These are phyloP conservation scores for Canariomyces notabilis DNA, from an alignment of 2,329 filamentous ascomycete species.

Conservation along the genomic window DNA sequence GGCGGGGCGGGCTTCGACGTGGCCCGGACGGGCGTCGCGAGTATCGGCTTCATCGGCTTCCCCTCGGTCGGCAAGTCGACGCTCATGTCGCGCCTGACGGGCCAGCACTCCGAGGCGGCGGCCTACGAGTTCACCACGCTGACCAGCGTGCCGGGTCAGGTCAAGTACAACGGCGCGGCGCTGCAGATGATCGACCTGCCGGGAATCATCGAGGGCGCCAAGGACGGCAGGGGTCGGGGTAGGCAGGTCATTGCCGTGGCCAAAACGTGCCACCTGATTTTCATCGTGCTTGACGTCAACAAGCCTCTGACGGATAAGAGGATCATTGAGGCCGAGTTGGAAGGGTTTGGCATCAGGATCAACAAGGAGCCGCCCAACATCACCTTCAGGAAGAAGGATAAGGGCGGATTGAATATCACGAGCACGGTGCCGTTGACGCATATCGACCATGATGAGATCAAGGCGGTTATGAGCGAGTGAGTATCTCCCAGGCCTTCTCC, in stretches of 20 bases:
- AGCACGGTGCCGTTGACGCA: conserved; percentile 87
- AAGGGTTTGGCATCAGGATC: conserved; percentile 95
- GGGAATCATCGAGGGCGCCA: conserved; percentile 97
- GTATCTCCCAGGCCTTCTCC: background rate
- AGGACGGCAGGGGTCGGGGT: conserved; percentile 95
- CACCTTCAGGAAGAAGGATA: conserved; percentile 99
- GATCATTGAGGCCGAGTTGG: conserved; percentile 88
- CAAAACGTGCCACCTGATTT: conserved; percentile 97
- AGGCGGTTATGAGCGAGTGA: conserved; percentile 85
- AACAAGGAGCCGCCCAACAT: conserved; percentile 98
- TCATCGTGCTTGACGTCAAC: conserved; percentile 97
- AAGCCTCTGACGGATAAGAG: conserved; percentile 97
- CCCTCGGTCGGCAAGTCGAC: conserved; percentile 98
- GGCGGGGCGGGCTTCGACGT: conserved; percentile 93
- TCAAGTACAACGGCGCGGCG: conserved; percentile 90
- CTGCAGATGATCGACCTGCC: conserved; percentile 98
- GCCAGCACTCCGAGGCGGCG: conserved; percentile 93
- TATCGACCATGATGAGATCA: conserved; percentile 94
- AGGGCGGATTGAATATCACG: conserved; percentile 94
- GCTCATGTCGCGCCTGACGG: conserved; percentile 88
- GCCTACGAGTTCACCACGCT: conserved; percentile 99
- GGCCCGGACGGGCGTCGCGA: conserved; percentile 92
- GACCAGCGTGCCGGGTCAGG: conserved; percentile 94
- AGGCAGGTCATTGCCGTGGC: conserved; percentile 97
- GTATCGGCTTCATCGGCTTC: conserved; percentile 96